These are phyloP conservation scores for Taphrina betulina DNA, from an alignment of 1,139 yeast genomes.

Conservation along the genomic window DNA sequence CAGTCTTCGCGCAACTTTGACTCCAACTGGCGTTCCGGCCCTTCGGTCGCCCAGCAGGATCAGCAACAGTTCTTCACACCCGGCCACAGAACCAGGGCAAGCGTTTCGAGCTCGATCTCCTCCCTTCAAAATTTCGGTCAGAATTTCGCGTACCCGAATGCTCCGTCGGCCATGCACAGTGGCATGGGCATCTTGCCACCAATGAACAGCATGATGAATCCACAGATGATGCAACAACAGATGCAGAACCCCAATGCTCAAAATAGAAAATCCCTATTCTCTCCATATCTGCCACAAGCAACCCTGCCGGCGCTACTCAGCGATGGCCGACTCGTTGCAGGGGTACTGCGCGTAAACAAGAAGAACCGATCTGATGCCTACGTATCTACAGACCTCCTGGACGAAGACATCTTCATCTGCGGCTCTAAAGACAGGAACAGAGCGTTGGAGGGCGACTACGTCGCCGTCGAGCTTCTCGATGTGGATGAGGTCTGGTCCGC, in stretches of 20 bases:
- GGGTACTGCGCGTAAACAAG: constrained; percentile 87
- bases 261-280: constrained; percentile 81
- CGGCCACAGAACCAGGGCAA: constrained; percentile 73
- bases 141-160: constrained; percentile 37
- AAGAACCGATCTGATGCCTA: constrained; percentile 97
- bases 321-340: constrained; percentile 90
- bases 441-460: constrained; percentile 93
- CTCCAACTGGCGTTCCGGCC: constrained; percentile 45
- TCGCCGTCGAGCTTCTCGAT: constrained; percentile 87
- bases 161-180: constrained; percentile 36
- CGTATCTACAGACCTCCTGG: constrained; percentile 89
- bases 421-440: constrained; percentile 99
- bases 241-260: constrained; percentile 43
- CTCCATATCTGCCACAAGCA: constrained; percentile 93
- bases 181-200: constrained; percentile 43
- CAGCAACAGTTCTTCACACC: constrained; percentile 56
- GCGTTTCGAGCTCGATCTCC: constrained; percentile 59
- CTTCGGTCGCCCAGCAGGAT: constrained; percentile 41
- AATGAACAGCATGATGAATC: constrained; percentile 39
- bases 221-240: constrained; percentile 41
- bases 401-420: constrained; percentile 94
- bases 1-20: constrained; percentile 60
- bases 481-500: constrained; percentile 98
- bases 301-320: constrained; percentile 82
- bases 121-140: constrained; percentile 34